Base-by-base conservation (phyloP, 2,329 filamentous ascomycete genomes). In the Aureobasidium melanogenum region DNA sequence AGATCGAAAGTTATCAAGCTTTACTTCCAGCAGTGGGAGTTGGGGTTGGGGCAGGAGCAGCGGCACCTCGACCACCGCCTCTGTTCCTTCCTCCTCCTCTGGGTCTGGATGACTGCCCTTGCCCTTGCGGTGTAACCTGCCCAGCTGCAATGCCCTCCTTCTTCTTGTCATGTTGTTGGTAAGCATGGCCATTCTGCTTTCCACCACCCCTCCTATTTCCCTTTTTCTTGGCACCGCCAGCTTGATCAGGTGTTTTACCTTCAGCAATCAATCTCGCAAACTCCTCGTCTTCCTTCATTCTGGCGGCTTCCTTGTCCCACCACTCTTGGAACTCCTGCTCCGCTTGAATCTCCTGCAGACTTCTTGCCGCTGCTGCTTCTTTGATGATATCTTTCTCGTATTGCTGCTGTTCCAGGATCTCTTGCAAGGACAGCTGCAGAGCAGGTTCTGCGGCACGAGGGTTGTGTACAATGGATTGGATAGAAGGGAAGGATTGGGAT, bases 321-420 rank as follows among this genome's bases (percentile, higher is more conserved):
- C 92, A 96, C 71, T 95, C 87, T 71, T 97, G 90, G 71, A 99
- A 99, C 56, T 91, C 91, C 71, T 99, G 94, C 74, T 99, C 94
- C 66, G 94, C 86, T 72, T 99, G 94, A 63, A 99, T 99, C 65
- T 97, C 94, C 69, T 95, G 87, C 32, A 99, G 77, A 65, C 89
- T 94, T 61, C 93, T 84, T 2, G 91, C 89, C 71, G 96, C 92
- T 58, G 85, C 87, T 0, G 89, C 89, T 71, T 96, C 91, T 59
- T 84, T 86, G 63, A 95, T 86, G 19, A 84, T 83, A 62, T 91
- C 85, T 70, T 95, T 94, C 71, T 97, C 92, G 9, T 84, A 84
- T 71, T 88, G 85, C 74, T 99, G 91, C 69, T 96, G 86, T 8
- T 86, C 86, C 15, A 97, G 88, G 62, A 99, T 99, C 66, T 96